phyloP scores from a whole-genome alignment of 345 rosid genomes.

The Kandelia obovata region DNA sequence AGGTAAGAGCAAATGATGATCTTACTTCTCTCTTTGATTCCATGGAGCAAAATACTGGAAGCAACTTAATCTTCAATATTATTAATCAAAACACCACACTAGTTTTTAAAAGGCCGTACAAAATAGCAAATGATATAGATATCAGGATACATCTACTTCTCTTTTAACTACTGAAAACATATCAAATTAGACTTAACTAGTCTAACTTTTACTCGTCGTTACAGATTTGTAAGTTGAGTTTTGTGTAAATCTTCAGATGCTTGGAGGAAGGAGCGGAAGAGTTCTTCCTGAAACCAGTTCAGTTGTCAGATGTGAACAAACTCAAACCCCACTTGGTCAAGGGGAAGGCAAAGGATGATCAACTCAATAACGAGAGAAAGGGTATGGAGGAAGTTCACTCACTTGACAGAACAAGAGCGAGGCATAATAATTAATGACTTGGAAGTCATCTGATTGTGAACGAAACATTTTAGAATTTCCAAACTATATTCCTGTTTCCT shows the following conservation, averaged over 20 bases:
- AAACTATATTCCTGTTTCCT: no score
- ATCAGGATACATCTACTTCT: no score
- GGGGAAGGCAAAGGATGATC: conserved; percentile 30
- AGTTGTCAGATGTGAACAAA: conserved; percentile 73
- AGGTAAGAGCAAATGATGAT: conserved; percentile 31
- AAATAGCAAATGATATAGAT: no score
- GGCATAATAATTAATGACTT: conserved; percentile 22
- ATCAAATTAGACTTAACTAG: no score
- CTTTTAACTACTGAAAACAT: no score
- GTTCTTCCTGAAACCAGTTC: conserved; percentile 82
- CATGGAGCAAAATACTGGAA: background rate
- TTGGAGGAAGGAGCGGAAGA: conserved; percentile 93
- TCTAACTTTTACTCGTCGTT: background rate
- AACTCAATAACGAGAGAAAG: conserved; percentile 37
- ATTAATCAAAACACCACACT: background rate
- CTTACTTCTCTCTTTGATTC: no score
- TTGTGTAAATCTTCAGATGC: conserved; percentile 40
- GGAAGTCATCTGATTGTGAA: conserved; percentile 11
- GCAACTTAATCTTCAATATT: background rate
- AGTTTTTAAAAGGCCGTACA: no score
- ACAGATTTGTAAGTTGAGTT: background rate
- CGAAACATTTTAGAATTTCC: background rate
- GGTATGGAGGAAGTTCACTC: conserved; percentile 34
- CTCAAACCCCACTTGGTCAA: conserved; percentile 56
- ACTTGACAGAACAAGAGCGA: conserved; percentile 32